phyloP scores from a whole-genome alignment of 2,329 filamentous ascomycete species.

The Colletotrichum musae region DNA sequence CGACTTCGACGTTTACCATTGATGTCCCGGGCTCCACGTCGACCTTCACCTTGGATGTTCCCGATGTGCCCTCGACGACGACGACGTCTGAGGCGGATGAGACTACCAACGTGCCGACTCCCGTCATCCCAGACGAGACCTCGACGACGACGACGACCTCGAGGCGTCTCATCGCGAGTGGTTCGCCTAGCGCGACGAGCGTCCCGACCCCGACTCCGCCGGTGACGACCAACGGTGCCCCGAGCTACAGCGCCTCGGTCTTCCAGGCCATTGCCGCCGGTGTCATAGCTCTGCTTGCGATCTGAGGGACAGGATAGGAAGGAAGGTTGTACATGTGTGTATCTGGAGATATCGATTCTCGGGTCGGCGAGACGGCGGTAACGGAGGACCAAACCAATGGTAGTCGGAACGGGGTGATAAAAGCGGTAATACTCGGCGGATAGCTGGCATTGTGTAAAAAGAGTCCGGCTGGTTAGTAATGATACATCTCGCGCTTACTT shows the following conservation, averaged over 20 bases:
- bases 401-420: no score
- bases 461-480: no score
- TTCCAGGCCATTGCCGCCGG: conserved; percentile 11
- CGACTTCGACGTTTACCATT: not conserved
- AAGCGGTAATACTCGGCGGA: no score
- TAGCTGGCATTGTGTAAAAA: no score
- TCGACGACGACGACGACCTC: not conserved
- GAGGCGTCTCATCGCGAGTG: not conserved
- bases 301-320: not conserved
- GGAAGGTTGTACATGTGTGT: not conserved
- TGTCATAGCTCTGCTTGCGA: conserved; percentile 5
- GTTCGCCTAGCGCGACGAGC: not conserved
- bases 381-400: no score
- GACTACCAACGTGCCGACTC: not conserved
- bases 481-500: no score
- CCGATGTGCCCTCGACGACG: not conserved
- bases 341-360: not conserved
- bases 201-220: not conserved
- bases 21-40: not conserved
- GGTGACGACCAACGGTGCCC: conserved; percentile 23
- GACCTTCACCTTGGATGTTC: conserved; percentile 11
- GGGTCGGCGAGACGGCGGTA: no score
- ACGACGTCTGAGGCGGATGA: not conserved
- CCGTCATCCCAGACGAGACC: not conserved
- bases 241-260: not conserved